Evolutionary conservation across 331 rosid species (phyloP).

Genomic region (Quercus lobata): DNA sequence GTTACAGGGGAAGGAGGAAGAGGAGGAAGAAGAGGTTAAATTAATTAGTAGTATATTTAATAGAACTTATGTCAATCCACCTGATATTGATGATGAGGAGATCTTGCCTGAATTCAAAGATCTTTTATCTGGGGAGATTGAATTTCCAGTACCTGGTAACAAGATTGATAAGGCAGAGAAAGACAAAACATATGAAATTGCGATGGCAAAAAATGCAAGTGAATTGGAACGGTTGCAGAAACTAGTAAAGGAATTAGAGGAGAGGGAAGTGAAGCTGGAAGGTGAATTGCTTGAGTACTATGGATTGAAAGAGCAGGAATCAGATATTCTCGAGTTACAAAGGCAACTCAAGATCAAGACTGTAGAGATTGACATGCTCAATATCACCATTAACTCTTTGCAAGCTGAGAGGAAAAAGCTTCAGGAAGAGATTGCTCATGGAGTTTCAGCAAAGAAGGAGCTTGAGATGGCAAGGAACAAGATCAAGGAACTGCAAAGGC

Average conservation of each 20-base stretch:
- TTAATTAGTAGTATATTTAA: slow-evolving; percentile 70
- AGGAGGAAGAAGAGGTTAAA: slow-evolving; percentile 74
- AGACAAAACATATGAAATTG: slow-evolving; percentile 54
- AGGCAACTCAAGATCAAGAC: slow-evolving; percentile 81
- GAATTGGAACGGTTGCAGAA: slow-evolving; percentile 61
- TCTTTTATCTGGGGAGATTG: slow-evolving; percentile 78
- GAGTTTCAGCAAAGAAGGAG: slow-evolving; percentile 58
- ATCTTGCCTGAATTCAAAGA: slow-evolving; percentile 79
- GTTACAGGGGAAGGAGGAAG: slow-evolving; percentile 58
- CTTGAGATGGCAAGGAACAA: slow-evolving; percentile 74
- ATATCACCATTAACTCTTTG: slow-evolving; percentile 68
- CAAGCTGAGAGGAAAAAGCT: slow-evolving; percentile 89
- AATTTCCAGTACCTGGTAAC: slow-evolving; percentile 42
- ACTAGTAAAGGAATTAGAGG: slow-evolving; percentile 80
- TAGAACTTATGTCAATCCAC: slow-evolving; percentile 34
- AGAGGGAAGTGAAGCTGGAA: slow-evolving; percentile 90
- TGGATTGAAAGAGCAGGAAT: slow-evolving; percentile 89
- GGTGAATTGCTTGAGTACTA: slow-evolving; percentile 90
- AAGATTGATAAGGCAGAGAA: slow-evolving; percentile 26
- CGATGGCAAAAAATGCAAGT: slow-evolving; percentile 71
- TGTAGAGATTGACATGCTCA: slow-evolving; percentile 73
- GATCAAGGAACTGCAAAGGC: slow-evolving; percentile 88
- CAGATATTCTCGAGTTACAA: slow-evolving; percentile 65
- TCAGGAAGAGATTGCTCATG: slow-evolving; percentile 62
- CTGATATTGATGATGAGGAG: slow-evolving; percentile 53